Base-by-base conservation (phyloP, 2,329 filamentous ascomycete genomes). In the Alternaria angustiovoidea region DNA sequence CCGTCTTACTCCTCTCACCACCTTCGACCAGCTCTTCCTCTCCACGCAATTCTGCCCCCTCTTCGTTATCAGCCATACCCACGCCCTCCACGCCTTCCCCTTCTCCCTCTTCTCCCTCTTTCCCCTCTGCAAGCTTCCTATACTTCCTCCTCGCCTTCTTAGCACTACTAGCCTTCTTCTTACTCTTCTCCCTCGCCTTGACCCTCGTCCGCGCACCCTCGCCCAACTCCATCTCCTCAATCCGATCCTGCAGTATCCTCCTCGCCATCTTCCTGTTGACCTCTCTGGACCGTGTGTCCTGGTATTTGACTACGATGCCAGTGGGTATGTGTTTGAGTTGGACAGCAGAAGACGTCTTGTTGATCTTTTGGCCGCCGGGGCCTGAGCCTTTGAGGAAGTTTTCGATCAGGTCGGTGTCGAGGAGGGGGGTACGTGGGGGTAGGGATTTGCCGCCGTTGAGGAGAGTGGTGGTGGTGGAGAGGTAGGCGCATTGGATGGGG, bases 331-430 rank as follows among this genome's bases (percentile, higher is more conserved):
- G 95, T 68, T 90, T 95, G 36, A 99, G 84, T 77, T 99, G 95
- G 2, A 97, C 94, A 38, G 94, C 94, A 0, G 92, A 97, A 66
- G 89, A 93, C 26, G 95, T 99, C 87, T 99, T 99, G 81, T 99
- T 99, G 81, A 98, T 98, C 78, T 97, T 97, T 77, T 99, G 95
- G 0, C 95, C 95, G 24, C 95, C 95, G 0, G 95, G 94, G 1
- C 95, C 95, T 69, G 88, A 91, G 70, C 95, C 95, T 77, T 95
- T 96, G 62, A 99, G 85, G 80, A 96, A 98, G 42, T 85, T 86
- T 74, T 97, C 92, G 57, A 90, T 88, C 67, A 98, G 88, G 53
- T 97, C 93, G 18, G 85, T 82, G 67, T 97, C 93, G 12, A 89
- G 85, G 20, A 95, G 87, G 12, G 88, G 86, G 14, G 91, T 89